phyloP scores from a whole-genome alignment of 805 yeast species.

The Teunomyces lycoperdinae region DNA sequence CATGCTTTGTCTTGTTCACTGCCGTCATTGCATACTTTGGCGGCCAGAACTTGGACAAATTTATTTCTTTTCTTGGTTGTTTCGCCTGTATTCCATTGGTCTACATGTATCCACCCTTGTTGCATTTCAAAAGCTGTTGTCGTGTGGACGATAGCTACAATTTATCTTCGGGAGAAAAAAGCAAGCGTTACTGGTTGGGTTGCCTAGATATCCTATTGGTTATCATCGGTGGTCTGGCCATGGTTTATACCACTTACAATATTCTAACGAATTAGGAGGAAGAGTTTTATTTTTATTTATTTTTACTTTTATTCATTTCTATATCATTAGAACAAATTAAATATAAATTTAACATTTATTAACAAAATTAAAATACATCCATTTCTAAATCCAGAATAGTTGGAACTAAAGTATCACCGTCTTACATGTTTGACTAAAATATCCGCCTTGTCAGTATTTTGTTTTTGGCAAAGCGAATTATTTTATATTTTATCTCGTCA shows the following conservation, averaged over 20 bases:
- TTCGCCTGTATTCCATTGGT: constrained; percentile 85
- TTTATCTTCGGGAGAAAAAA: constrained; percentile 16
- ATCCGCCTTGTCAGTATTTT: too few species aligned
- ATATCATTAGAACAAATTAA: background rate
- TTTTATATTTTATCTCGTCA: background rate
- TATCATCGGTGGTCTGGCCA: constrained; percentile 55
- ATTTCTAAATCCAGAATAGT: background rate
- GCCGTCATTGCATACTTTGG: constrained; percentile 63
- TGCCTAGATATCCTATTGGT: constrained; percentile 48
- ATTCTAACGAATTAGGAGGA: constrained; percentile 26
- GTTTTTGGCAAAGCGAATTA: too few species aligned
- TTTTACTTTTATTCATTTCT: background rate
- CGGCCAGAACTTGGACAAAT: constrained; percentile 64
- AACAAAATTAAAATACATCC: background rate
- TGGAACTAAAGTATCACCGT: too few species aligned
- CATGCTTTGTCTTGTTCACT: constrained; percentile 51
- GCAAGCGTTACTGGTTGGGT: constrained; percentile 36
- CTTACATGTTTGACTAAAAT: too few species aligned
- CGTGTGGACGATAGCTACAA: constrained; percentile 12
- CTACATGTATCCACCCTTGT: constrained; percentile 80
- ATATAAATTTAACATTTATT: background rate
- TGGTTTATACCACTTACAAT: constrained; percentile 67
- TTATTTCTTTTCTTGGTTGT: constrained; percentile 79
- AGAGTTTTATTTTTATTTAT: background rate
- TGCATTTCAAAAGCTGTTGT: constrained; percentile 58